Conservation (phyloP, 208 protist species). For the Acanthamoeba pearcei region DNA sequence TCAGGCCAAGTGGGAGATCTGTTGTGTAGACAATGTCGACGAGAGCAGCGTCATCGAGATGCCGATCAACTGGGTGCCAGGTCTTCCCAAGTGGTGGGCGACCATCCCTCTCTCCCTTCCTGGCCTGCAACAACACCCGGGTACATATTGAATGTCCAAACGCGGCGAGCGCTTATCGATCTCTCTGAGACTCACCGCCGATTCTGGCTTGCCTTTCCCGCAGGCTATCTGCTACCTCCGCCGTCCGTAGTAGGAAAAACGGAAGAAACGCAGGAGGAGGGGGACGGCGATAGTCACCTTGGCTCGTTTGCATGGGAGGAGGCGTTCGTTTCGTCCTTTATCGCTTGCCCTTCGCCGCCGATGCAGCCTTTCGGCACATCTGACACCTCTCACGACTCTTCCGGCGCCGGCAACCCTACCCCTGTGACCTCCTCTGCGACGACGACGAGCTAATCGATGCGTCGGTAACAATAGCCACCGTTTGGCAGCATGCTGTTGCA, state of each 20-base stretch:
- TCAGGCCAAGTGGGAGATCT: slow-evolving; percentile 52
- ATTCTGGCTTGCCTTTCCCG: not conserved
- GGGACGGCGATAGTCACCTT: not conserved
- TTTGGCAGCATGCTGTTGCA: no score
- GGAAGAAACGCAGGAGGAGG: not conserved
- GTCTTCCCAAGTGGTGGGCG: slow-evolving; percentile 44
- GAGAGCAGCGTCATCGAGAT: slow-evolving; percentile 55
- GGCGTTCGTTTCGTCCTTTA: slow-evolving; percentile 49
- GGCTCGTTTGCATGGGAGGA: slow-evolving; percentile 15
- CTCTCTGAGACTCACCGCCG: not conserved
- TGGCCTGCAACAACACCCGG: not conserved
- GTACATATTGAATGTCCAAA: no score
- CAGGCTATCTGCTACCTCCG: not conserved
- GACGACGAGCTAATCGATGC: no score
- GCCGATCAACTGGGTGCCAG: slow-evolving; percentile 51
- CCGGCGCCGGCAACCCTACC: no score
- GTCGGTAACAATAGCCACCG: no score
- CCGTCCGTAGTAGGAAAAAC: not conserved
- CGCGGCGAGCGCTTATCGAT: no score
- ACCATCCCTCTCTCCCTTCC: slow-evolving; percentile 22
- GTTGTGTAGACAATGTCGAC: slow-evolving; percentile 15
- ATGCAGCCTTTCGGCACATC: no score
- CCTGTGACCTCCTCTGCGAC: no score
- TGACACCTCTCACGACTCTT: no score
- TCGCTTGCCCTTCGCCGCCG: not conserved